Conservation (phyloP, 345 rosid genomes). For the Lepidium africanum region DNA sequence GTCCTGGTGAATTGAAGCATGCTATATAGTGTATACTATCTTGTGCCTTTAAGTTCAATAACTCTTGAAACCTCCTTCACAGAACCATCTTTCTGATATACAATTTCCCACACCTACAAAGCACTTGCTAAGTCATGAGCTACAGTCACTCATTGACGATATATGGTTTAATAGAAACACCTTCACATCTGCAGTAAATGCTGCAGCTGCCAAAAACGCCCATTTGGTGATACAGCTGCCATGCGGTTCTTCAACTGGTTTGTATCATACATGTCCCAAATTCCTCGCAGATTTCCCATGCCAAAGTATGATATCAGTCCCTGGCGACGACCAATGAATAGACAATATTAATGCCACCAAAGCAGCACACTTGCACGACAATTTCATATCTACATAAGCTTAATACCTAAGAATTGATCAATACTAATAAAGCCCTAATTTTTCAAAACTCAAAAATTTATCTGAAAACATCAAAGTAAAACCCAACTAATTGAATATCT, state of each 20-base stretch:
- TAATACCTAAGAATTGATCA: too few relatives aligned
- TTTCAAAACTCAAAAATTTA: too few relatives aligned
- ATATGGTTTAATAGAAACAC: constrained; percentile 26
- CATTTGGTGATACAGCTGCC: constrained; percentile 92
- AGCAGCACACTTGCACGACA: not conserved
- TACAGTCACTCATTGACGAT: not conserved
- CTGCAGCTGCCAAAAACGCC: constrained; percentile 98
- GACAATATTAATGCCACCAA: not conserved
- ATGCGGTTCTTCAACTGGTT: constrained; percentile 90
- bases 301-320: constrained; percentile 92
- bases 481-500: too few relatives aligned
- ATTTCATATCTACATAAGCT: not conserved
- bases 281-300: constrained; percentile 83
- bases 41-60: constrained; percentile 99
- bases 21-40: constrained; percentile 30
- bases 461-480: too few relatives aligned
- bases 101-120: constrained; percentile 92
- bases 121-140: constrained; percentile 8
- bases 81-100: constrained; percentile 91
- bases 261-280: constrained; percentile 74
- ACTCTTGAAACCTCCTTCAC: constrained; percentile 79
- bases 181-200: constrained; percentile 99
- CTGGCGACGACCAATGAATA: constrained; percentile 32
- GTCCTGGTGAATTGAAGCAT: not conserved
- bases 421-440: too few relatives aligned